Evolutionary conservation across 2,329 filamentous ascomycete genomes (phyloP), one percentile per base, ranked within the genome.

Genomic region (Sphaceloma murrayae): DNA sequence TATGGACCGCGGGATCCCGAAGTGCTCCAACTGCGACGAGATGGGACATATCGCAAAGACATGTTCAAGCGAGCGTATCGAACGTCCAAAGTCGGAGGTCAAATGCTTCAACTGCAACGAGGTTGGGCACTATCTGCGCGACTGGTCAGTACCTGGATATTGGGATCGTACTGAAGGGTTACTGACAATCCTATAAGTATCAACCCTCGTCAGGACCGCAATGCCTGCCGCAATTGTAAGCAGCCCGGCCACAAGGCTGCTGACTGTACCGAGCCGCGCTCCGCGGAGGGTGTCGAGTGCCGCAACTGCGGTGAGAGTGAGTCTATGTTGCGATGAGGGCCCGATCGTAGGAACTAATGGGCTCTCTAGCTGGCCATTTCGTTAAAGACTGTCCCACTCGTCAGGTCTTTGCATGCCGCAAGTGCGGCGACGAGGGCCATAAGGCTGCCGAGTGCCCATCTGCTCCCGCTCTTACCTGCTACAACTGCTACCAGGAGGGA

Each of bases 1-100:
- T 2, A 63, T 69, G 46, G 69, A 75, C 46, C 65, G 68, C 32
- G 61, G 68, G 46, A 56, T 74, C 26, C 64, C 64, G 4, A 70
- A 70, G 53, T 76, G 73, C 50, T 45, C 27, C 39, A 73, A 73
- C 50, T 76, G 73, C 49, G 60, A 63, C 30, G 67, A 70, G 52
- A 53, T 71, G 48, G 72, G 73, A 4, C 73, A 77, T 51, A 58
- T 53, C 26, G 40, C 56, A 5, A 66, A 63, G 34, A 54, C 52
- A n/a, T 77, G 73, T 60, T 62, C 65, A 31, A 55, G 73, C 49
- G 71, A 75, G 48, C 62, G 61, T 46, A 45, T 50, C 0, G 56
- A 60, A 16, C 48, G 54, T 4, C 66, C 68, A 16, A 63, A 60
- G 34, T 55, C 66, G 13, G 61, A 64, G 36, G 65, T 75, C 48